Evolutionary conservation across 306 rosid genomes (phyloP), one percentile per base, ranked within the genome.

Genomic region (Nissolia schottii): DNA sequence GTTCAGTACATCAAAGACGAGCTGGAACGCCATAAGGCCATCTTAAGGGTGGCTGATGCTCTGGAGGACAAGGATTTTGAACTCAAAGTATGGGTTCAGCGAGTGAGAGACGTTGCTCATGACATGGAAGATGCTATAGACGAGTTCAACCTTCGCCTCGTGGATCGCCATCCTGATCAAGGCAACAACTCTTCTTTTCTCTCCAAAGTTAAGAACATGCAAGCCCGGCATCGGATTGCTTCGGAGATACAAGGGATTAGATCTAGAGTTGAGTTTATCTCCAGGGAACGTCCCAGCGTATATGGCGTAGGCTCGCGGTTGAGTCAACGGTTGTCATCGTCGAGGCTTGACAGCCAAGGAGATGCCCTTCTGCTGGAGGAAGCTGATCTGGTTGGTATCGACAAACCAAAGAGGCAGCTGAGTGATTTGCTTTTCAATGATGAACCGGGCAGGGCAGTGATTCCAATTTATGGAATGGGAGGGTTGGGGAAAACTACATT

Each of bases 281-380:
- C 77, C 8, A 61, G 54, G 22, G 82, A 38, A 6, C 74, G 77
- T 2, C 76, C 71, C 14, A 73, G n/a, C 77, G 19, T 81, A 18
- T 18, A 64, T 37, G 79, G 24, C n/a, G n/a, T 53, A 2, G 71
- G 64, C 48, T 32, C 63, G 40, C 45, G 70, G 38, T 59, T 53
- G 7, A 29, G 73, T 49, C 66, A 8, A 45, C 23, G 74, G 43
- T 23, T 62, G 51, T 37, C 57, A 27, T 5, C 72, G n/a, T 5
- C 72, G n/a, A 63, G 81, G 76, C 48, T 67, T 68, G 85, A 75
- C 23, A 77, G 82, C 10, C 86, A 87, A 31, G 87, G 67, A 19
- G 87, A 84, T 56, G 93, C 96, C 3, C 91, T 90, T 68, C 75
- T 86, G 65, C 45, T 90, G 7, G 91, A 85, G 46, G 83, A 87